Percentiles rank a stretch among this genome's conserved stretches.
phyloP scores from a whole-genome alignment of 345 rosid genomes.

The Turnera subulata region DNA sequence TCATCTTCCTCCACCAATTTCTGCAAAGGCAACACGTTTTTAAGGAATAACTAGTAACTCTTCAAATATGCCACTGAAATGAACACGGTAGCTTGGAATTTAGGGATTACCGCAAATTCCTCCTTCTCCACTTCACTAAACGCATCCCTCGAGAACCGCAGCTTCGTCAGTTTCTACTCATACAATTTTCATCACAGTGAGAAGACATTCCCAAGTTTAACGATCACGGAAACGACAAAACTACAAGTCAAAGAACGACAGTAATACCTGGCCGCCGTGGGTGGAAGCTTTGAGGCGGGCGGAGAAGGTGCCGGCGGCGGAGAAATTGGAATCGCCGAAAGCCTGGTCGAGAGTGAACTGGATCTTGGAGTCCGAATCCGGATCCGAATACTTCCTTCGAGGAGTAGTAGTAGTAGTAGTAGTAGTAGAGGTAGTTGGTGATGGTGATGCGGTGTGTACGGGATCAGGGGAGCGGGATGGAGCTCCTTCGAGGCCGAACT shows the following conservation, averaged over 20 bases:
- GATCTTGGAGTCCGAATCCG: conserved; percentile 88
- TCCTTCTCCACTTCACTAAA: conserved; percentile 62
- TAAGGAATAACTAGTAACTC: neutral
- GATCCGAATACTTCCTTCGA: conserved; percentile 61
- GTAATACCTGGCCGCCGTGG: conserved; percentile 77
- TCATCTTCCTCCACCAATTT: conserved; percentile 70
- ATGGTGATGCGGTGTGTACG: conserved; percentile 30
- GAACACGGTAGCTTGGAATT: neutral
- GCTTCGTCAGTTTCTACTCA: conserved; percentile 76
- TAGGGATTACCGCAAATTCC: conserved; percentile 51
- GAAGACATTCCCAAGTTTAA: no score
- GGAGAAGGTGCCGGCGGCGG: conserved; percentile 79
- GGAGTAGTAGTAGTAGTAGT: conserved; percentile 22
- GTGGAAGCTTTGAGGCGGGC: conserved; percentile 87
- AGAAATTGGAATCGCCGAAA: conserved; percentile 80
- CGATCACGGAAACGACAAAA: neutral
- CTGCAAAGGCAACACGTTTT: conserved; percentile 38
- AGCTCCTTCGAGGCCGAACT: conserved; percentile 69
- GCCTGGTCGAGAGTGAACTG: conserved; percentile 90
- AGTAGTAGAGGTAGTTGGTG: conserved; percentile 11
- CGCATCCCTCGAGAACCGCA: conserved; percentile 71
- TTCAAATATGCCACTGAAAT: neutral
- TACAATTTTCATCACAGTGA: no score
- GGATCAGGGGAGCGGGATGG: conserved; percentile 34
- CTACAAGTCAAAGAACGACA: neutral